Base-by-base conservation (phyloP, 2,329 filamentous ascomycete genomes). In the Atkinsonella texensis region DNA sequence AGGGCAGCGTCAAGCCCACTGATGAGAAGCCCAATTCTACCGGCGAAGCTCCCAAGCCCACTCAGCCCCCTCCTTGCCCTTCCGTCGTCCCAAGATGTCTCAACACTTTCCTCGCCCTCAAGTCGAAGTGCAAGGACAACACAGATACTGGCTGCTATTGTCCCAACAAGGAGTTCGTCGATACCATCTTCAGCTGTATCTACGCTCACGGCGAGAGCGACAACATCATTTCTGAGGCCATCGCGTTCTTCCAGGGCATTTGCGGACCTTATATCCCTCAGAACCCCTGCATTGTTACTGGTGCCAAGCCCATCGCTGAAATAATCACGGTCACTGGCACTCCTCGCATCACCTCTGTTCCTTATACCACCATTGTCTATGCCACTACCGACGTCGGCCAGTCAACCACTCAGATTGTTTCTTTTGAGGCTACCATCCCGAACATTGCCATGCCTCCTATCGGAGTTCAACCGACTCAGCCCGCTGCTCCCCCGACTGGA, bases 211-310 rank as follows among this genome's bases (percentile, higher is more conserved):
- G 83, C 57, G 75, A 77, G 54, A 76, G 77, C 53, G 77, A 83
- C 55, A 73, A 78, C 45, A 78, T 87, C 64, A 76, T 91, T 59
- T 74, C 80, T 51, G 71, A 81, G 60, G 87, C 89, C 54, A 77
- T 93, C 54, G 78, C 79, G 61, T 95, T 87, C 80, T 85, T 96
- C 75, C 84, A 90, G 69, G 90, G 90, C 66, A 87, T 97, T 70
- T 97, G 91, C 73, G 89, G 86, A 53, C 71, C 77, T 50, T 84
- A 84, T 69, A 77, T 88, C 38, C 74, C 77, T 15, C 61, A 78
- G 65, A 95, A 96, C 79, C 89, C 90, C n/a, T 87, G 77, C 57
- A 87, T 97, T 62, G 80, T 88, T 63, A 94, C 86, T 48, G 82
- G 79, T 56, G 81, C 88, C 59, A 81, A 85, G 23, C 74, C 75